Evolutionary conservation across 1,139 yeast species (phyloP).

Genomic region (Petasospora fabianii): DNA sequence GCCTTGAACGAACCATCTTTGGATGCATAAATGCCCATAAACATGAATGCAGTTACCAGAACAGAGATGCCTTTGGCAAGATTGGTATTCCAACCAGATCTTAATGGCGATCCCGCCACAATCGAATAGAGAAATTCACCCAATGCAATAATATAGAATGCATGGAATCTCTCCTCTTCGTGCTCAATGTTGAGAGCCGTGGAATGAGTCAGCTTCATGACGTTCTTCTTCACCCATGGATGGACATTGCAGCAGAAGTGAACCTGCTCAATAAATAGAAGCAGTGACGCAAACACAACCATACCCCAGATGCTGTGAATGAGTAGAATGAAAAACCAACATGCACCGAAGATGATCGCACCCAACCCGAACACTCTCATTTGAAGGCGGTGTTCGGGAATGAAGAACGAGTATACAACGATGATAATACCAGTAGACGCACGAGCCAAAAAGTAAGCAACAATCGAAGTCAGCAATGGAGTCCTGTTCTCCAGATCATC

Average conservation of each 20-base stretch:
- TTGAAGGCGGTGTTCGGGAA: slow-evolving; percentile 54
- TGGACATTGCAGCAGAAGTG: slow-evolving; percentile 37
- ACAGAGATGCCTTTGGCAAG: slow-evolving; percentile 48
- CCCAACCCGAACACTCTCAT: slow-evolving; percentile 40
- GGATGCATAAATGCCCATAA: slow-evolving; percentile 53
- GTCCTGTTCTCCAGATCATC: slow-evolving; percentile 35
- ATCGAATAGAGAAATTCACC: slow-evolving; percentile 61
- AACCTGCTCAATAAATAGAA: slow-evolving; percentile 42
- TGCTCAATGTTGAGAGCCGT: slow-evolving; percentile 67
- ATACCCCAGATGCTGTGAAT: slow-evolving; percentile 42
- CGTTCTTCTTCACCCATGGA: slow-evolving; percentile 42
- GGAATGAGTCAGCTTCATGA: slow-evolving; percentile 41
- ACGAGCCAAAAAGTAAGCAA: slow-evolving; percentile 47
- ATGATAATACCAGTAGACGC: slow-evolving; percentile 36
- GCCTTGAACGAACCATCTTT: slow-evolving; percentile 51
- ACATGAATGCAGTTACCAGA: slow-evolving; percentile 46
- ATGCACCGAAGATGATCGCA: slow-evolving; percentile 34
- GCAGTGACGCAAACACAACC: slow-evolving; percentile 43
- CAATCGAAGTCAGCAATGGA: slow-evolving; percentile 37
- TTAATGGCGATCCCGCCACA: slow-evolving; percentile 50
- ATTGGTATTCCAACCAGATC: slow-evolving; percentile 42
- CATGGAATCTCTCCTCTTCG: slow-evolving; percentile 58
- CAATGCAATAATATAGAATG: slow-evolving; percentile 60
- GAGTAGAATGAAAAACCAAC: slow-evolving; percentile 46
- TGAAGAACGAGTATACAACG: slow-evolving; percentile 44